Evolutionary conservation across 2,329 filamentous ascomycete species (phyloP), one percentile per base, ranked within the genome.

Genomic region (Fusarium nodosum): DNA sequence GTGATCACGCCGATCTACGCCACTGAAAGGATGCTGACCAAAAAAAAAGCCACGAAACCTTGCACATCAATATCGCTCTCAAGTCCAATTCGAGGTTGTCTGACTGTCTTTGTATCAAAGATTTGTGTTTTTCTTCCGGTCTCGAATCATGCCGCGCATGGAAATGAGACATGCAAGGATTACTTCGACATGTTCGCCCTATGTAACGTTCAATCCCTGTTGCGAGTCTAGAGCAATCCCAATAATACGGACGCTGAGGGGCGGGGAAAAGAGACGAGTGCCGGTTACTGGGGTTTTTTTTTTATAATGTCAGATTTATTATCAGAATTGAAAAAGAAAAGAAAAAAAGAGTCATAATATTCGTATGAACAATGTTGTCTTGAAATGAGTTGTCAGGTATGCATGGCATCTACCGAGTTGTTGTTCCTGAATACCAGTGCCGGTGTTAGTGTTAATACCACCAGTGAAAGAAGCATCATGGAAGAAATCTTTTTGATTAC

Each of bases 91-190:
- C 22, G 24, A 52, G 24, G 48, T 34, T 41, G 48, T 20, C 33
- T 3, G n/a, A 24, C 48, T 52, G 48, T 20, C 33, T 4, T 31
- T 28, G 11, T 26, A 10, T 33, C 11, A 18, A 18, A 34, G 15
- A 33, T 7, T 26, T 26, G n/a, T 52, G n/a, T 52, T 52, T n/a
- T 26, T 39, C 28, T 31, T 10, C n/a, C 12, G 33, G 33, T 41
- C 48, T 52, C 24, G 33, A 52, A 41, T 39, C 33, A 20, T 39
- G 47, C 18, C 47, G 18, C 47, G 33, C n/a, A 30, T 41, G 38
- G 48, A 52, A 52, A 52, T 52, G 48, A 52, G 48, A 52, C 24
- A 52, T 30, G 13, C 48, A 16, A 41, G 33, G 48, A 39, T 51
- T 26, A 10, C 4, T 31, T 46, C 18, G 12, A 13, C 13, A 4